These are phyloP conservation scores for Tolypocladium nubicola DNA, from an alignment of 2,329 filamentous ascomycete genomes.

Conservation along the genomic window DNA sequence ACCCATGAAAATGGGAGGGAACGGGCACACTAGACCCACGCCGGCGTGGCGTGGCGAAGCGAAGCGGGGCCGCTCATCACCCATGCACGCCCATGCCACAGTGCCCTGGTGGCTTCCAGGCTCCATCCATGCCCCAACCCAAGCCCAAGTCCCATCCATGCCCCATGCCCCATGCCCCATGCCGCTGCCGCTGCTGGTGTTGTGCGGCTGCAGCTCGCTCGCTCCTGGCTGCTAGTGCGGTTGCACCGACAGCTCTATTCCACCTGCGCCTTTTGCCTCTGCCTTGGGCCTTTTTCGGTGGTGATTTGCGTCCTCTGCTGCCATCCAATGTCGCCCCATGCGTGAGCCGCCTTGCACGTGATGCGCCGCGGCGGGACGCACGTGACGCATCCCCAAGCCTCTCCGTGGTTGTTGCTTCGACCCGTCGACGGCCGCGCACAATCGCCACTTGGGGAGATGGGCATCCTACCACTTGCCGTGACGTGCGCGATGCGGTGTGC, in stretches of 20 bases:
- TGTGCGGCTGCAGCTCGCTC: neutral
- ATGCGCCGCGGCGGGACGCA: neutral
- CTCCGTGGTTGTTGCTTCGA: neutral
- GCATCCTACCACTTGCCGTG: neutral
- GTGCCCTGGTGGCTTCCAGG: neutral
- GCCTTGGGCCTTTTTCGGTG: neutral
- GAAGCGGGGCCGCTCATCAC: slow-evolving; percentile 14
- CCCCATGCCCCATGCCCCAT: neutral
- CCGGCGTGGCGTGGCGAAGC: slow-evolving; percentile 12
- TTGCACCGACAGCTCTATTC: slow-evolving; percentile 1
- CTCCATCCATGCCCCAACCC: neutral
- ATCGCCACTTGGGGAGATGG: neutral
- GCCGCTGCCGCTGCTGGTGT: neutral
- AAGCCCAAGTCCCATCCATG: neutral
- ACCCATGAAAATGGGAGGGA: slow-evolving; percentile 30
- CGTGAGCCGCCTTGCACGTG: neutral
- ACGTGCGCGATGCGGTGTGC: neutral
- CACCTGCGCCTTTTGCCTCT: neutral
- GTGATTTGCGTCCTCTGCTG: neutral
- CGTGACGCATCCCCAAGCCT: neutral
- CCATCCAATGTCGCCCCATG: neutral
- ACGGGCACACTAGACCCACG: slow-evolving; percentile 21
- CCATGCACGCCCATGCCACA: neutral
- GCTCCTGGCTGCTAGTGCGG: slow-evolving; percentile 1
- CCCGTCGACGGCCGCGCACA: neutral